A percentile compares a stretch with the other conserved stretches of the same genome.
phyloP scores from a whole-genome alignment of 2,329 filamentous ascomycete species.

The Dothistroma septosporum region DNA sequence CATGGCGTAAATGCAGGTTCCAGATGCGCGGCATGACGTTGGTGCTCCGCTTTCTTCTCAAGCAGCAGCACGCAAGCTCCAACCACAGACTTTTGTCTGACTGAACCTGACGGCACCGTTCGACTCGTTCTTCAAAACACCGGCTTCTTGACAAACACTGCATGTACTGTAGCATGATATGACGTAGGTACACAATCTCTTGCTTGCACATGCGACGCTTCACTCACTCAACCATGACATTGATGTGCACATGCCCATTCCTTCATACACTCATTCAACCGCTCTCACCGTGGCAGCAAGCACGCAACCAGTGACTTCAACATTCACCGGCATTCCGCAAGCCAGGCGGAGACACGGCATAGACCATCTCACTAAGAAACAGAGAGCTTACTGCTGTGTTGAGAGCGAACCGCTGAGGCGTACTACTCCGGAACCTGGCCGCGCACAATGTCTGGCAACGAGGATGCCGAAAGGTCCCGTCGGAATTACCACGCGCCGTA shows the following conservation, averaged over 20 bases:
- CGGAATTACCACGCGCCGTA: conserved; percentile 42
- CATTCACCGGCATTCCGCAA: not conserved
- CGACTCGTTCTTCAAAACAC: not conserved
- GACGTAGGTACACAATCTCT: not conserved
- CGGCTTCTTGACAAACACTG: not conserved
- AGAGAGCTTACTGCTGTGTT: not conserved
- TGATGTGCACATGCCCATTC: not conserved
- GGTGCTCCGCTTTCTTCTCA: not conserved
- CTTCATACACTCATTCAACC: no score
- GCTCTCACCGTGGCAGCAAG: not conserved
- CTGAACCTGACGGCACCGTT: no score
- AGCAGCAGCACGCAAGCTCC: not conserved
- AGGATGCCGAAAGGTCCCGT: conserved; percentile 41
- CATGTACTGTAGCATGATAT: not conserved
- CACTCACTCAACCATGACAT: not conserved
- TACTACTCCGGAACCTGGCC: not conserved
- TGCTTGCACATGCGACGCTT: not conserved
- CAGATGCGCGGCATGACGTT: not conserved
- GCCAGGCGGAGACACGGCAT: not conserved
- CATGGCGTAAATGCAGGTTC: not conserved
- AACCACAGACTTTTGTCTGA: not conserved
- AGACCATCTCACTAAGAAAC: not conserved
- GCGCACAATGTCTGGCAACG: conserved; percentile 30
- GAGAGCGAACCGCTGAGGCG: not conserved
- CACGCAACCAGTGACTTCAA: conserved; percentile 3